Evolutionary conservation across 1,284 basidiomycete species (phyloP).

Genomic region (Sporisorium exsertum): DNA sequence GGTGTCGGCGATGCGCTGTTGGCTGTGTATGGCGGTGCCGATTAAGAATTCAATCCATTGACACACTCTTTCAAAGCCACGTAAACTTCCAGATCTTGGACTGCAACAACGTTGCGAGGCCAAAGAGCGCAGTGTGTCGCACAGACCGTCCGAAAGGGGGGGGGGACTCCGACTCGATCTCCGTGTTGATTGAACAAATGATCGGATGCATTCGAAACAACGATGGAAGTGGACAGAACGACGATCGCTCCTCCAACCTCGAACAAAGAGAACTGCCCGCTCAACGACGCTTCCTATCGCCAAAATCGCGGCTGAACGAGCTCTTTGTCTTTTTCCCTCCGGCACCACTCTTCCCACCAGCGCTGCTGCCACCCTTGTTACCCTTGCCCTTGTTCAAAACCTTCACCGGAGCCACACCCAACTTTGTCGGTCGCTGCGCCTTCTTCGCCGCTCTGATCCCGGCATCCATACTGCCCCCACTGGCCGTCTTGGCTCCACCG

Average conservation of each 20-base stretch:
- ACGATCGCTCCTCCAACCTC: neutral
- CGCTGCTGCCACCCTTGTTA: constrained; percentile 13
- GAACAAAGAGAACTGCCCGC: too few relatives aligned
- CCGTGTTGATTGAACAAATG: too few relatives aligned
- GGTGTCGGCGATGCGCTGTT: constrained; percentile 90
- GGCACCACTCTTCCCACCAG: neutral
- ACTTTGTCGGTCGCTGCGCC: constrained; percentile 54
- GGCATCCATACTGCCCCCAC: constrained; percentile 41
- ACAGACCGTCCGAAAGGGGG: neutral
- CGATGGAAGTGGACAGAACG: too few relatives aligned
- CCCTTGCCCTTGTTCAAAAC: constrained; percentile 31
- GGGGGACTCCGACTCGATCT: too few relatives aligned
- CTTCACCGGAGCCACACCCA: constrained; percentile 53
- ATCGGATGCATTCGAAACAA: too few relatives aligned
- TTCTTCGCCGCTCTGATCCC: constrained; percentile 64
- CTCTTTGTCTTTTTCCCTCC: constrained; percentile 40
- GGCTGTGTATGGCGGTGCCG: constrained; percentile 77
- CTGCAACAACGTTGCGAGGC: too few relatives aligned
- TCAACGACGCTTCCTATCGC: constrained; percentile 31
- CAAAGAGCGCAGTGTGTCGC: too few relatives aligned
- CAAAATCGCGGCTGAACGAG: constrained; percentile 46
- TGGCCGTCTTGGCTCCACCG: constrained; percentile 21
- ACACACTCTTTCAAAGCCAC: too few relatives aligned
- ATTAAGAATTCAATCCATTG: constrained; percentile 20
- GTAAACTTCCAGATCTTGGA: too few relatives aligned